Evolutionary conservation across 768 basidiomycete genomes (phyloP).

Genomic region (Tremella fuciformis): DNA sequence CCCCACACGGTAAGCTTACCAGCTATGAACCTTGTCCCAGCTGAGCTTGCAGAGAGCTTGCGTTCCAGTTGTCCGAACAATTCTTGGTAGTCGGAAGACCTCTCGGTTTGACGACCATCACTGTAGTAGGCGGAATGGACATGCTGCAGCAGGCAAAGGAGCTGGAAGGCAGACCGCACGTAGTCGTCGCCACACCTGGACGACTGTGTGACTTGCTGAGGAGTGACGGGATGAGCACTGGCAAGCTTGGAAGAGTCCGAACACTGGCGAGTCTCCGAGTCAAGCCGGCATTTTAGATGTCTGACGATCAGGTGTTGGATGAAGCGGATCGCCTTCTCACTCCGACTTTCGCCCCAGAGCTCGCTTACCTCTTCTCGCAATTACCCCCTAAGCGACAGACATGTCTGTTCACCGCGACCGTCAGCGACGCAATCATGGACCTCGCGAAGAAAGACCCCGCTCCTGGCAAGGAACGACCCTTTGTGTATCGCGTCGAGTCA

Average conservation of each 20-base stretch:
- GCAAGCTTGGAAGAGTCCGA: slow-evolving; percentile 78
- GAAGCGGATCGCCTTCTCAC: slow-evolving; percentile 93
- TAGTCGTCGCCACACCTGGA: slow-evolving; percentile 94
- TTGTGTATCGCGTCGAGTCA: slow-evolving; percentile 74
- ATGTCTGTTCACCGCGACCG: slow-evolving; percentile 91
- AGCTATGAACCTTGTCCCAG: neutral
- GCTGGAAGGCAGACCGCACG: slow-evolving; percentile 77
- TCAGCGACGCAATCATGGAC: slow-evolving; percentile 79
- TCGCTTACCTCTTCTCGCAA: slow-evolving; percentile 69
- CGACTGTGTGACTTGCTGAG: slow-evolving; percentile 85
- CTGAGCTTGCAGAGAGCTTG: slow-evolving; percentile 68
- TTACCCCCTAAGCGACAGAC: slow-evolving; percentile 89
- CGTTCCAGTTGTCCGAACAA: slow-evolving; percentile 95
- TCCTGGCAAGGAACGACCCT: slow-evolving; percentile 79
- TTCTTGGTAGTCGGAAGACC: slow-evolving; percentile 84
- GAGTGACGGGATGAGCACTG: slow-evolving; percentile 61
- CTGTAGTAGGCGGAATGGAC: slow-evolving; percentile 97
- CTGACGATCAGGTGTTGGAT: slow-evolving; percentile 69
- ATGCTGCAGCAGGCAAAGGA: slow-evolving; percentile 92
- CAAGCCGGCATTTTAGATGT: neutral
- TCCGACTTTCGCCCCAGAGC: slow-evolving; percentile 80
- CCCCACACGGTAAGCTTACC: slow-evolving; percentile 76
- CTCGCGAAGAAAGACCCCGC: slow-evolving; percentile 69
- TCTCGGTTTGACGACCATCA: slow-evolving; percentile 76
- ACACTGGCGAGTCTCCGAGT: slow-evolving; percentile 63